These are phyloP conservation scores for Amanita subjunquillea DNA, from an alignment of 768 basidiomycete genomes.

Conservation along the genomic window DNA sequence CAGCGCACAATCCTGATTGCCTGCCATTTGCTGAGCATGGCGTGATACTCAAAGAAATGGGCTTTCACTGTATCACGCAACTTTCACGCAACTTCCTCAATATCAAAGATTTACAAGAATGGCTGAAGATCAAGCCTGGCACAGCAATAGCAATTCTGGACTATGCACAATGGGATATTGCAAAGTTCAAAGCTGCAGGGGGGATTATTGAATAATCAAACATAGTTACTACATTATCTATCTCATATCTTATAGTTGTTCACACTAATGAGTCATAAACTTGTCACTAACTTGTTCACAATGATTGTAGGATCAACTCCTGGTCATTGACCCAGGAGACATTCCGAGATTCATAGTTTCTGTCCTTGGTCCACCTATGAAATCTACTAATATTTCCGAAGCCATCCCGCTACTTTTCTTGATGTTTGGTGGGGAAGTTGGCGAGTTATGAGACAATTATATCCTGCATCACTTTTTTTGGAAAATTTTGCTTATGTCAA, in stretches of 20 bases:
- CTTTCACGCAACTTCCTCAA: not conserved
- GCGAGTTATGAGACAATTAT: no score
- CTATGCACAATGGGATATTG: constrained; percentile 1
- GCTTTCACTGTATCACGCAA: no score
- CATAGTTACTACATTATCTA: not conserved
- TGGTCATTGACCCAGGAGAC: not conserved
- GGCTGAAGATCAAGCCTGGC: constrained; percentile 4
- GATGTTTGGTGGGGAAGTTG: no score
- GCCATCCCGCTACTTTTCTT: not conserved
- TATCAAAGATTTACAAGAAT: constrained; percentile 5
- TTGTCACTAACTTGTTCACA: not conserved
- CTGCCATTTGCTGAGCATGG: constrained; percentile 3
- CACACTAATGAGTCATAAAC: no score
- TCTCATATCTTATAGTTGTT: no score
- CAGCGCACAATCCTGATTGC: not conserved
- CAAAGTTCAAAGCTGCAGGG: not conserved
- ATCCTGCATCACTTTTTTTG: no score
- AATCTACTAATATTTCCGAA: not conserved
- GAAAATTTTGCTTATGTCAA: no score
- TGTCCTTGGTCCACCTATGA: not conserved
- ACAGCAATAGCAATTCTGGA: constrained; percentile 5
- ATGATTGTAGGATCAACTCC: not conserved
- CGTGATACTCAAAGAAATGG: constrained; percentile 3
- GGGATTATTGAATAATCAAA: not conserved
- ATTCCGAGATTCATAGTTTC: not conserved